Conservation (phyloP, 345 rosid species). For the Ricinus communis region DNA sequence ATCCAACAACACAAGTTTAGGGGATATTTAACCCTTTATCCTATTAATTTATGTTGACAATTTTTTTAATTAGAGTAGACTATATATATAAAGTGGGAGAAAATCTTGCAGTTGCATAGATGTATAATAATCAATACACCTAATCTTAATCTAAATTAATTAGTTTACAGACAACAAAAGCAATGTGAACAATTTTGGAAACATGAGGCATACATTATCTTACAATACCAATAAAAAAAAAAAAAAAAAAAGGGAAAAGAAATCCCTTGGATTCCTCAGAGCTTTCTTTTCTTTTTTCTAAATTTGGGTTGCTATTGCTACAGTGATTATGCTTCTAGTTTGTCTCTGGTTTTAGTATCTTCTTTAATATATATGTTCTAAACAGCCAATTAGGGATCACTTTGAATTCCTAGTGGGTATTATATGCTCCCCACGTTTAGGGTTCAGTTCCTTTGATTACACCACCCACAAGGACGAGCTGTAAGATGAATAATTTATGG, state of each 20-base stretch:
- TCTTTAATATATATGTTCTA: too few species aligned
- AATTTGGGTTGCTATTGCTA: constrained; percentile 28
- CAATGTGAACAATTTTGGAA: constrained; percentile 27
- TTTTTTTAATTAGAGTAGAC: too few species aligned
- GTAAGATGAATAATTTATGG: too few species aligned
- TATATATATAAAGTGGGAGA: background rate
- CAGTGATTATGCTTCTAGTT: background rate
- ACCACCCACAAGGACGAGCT: too few species aligned
- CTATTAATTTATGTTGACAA: too few species aligned
- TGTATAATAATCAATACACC: constrained; percentile 12
- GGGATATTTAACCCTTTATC: too few species aligned
- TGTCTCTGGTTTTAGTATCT: background rate
- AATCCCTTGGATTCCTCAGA: constrained; percentile 19
- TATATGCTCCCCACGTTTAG: too few species aligned
- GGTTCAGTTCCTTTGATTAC: too few species aligned
- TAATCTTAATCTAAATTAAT: background rate
- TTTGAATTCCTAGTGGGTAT: too few species aligned
- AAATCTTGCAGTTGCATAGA: constrained; percentile 30
- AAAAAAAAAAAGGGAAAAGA: constrained; percentile 1
- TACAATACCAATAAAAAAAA: constrained; percentile 27
- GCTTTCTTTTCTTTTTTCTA: constrained; percentile 23
- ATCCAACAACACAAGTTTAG: too few species aligned
- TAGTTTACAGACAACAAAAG: constrained; percentile 15
- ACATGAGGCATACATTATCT: constrained; percentile 17
- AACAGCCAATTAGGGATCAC: too few species aligned